Conservation (phyloP, 768 basidiomycete species). For the Daedaleopsis nitida region DNA sequence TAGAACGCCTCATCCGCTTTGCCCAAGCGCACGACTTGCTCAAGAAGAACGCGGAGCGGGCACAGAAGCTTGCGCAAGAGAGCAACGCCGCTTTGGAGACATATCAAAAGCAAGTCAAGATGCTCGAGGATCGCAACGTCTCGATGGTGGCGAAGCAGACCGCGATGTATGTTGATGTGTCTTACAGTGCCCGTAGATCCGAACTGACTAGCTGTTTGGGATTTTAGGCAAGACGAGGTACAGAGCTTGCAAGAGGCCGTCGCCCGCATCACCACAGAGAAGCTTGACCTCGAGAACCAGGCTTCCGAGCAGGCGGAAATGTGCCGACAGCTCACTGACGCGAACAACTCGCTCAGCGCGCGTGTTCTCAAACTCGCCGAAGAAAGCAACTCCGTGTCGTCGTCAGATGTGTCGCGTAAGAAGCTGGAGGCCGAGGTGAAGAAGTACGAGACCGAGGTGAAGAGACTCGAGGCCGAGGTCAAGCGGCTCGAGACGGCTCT, state of each 20-base stretch:
- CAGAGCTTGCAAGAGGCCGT: constrained; percentile 59
- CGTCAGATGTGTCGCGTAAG: constrained; percentile 56
- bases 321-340: constrained; percentile 70
- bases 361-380: constrained; percentile 70
- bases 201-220: constrained; percentile 3
- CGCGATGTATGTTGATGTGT: constrained; percentile 47
- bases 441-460: constrained; percentile 43
- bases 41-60: constrained; percentile 90
- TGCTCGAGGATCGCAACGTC: constrained; percentile 75
- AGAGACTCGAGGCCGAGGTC: constrained; percentile 46
- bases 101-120: constrained; percentile 86
- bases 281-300: constrained; percentile 66
- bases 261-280: constrained; percentile 62
- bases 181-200: not conserved
- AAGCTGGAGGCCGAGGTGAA: constrained; percentile 61
- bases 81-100: constrained; percentile 79
- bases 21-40: constrained; percentile 89
- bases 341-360: constrained; percentile 77
- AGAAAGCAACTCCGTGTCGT: constrained; percentile 58
- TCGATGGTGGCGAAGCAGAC: constrained; percentile 52
- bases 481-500: constrained; percentile 69
- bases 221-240: constrained; percentile 65
- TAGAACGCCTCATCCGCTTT: constrained; percentile 81
- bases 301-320: constrained; percentile 77
- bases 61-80: constrained; percentile 88